Evolutionary conservation across 495 filamentous ascomycete species (phyloP), one percentile per base, ranked within the genome.

Genomic region (Apiosordaria backusii): DNA sequence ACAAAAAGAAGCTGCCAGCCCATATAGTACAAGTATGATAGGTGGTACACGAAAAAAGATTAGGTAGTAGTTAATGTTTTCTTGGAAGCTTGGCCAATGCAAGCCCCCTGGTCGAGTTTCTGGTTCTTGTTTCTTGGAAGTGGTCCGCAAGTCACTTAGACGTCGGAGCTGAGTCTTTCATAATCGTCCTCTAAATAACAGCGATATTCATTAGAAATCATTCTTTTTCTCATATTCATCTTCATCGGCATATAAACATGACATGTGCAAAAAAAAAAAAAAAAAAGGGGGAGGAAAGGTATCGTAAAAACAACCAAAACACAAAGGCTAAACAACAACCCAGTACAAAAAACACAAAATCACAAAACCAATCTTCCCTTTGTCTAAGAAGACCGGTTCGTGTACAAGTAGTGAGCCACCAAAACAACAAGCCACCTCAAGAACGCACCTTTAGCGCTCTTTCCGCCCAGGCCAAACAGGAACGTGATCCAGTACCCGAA

Each of bases 381-480:
- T n/a, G n/a, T n/a, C n/a, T n/a, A n/a, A n/a, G n/a, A 45, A 13
- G 35, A 45, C 7, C 67, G 64, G 13, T 50, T 21, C 19, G 18
- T 57, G 50, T 68, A 65, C 21, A 71, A n/a, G 55, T 64, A 71
- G 55, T 69, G 40, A 25, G 67, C 63, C 29, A 63, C 70, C 45
- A 81, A 63, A 1, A 84, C 68, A 26, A 82, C 57, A 27, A 79
- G 24, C 83, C 83, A 86, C 57, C 83, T 71, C 26, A 80, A 5
- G 35, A 85, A 77, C 75, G 76, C 80, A 78, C 79, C 79, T 79
- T 82, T 82, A 50, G 68, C 75, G 61, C 74, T 71, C 29, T 75
- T 74, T 18, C 76, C 77, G 16, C 84, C 84, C 55, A 86, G 74
- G 6, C 80, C 76, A 4, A 81, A 64, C 3, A 85, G 9, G 55